phyloP scores from a whole-genome alignment of 441 rosid species.

The Melianthus villosus region DNA sequence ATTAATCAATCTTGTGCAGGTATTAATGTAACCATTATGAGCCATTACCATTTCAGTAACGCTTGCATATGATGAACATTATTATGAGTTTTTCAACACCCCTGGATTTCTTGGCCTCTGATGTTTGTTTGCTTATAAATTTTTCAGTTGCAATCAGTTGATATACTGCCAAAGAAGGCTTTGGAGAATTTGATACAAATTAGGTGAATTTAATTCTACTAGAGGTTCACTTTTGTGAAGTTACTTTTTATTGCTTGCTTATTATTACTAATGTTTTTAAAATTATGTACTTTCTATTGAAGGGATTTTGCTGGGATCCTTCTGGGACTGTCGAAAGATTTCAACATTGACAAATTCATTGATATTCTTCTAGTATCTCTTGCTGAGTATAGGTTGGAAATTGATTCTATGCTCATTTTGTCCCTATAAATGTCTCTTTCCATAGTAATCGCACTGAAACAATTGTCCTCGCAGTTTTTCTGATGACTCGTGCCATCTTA shows the following conservation, averaged over 20 bases:
- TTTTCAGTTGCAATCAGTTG: conserved; percentile 52
- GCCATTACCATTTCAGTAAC: too few species aligned
- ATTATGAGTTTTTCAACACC: too few species aligned
- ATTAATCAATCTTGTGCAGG: conserved; percentile 78
- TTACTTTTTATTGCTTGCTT: neutral
- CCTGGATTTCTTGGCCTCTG: too few species aligned
- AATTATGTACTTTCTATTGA: conserved; percentile 12
- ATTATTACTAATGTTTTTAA: conserved; percentile 4
- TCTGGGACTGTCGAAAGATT: conserved; percentile 51
- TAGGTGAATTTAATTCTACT: conserved; percentile 22
- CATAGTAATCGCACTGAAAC: conserved; percentile 7
- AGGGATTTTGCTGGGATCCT: conserved; percentile 64
- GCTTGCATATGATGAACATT: too few species aligned
- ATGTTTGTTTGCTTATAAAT: conserved; percentile 11
- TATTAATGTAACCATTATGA: too few species aligned
- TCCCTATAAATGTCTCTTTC: neutral
- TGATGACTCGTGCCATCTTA: conserved; percentile 34
- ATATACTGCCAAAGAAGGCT: conserved; percentile 51
- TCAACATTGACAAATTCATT: conserved; percentile 63
- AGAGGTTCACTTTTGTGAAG: neutral
- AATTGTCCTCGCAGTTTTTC: conserved; percentile 39
- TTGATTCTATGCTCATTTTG: conserved; percentile 6
- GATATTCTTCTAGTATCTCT: conserved; percentile 47
- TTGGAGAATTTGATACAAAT: conserved; percentile 56
- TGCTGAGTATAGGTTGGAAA: conserved; percentile 47